Conservation (phyloP, 2,329 filamentous ascomycete genomes). For the Sphaerulina populicola region DNA sequence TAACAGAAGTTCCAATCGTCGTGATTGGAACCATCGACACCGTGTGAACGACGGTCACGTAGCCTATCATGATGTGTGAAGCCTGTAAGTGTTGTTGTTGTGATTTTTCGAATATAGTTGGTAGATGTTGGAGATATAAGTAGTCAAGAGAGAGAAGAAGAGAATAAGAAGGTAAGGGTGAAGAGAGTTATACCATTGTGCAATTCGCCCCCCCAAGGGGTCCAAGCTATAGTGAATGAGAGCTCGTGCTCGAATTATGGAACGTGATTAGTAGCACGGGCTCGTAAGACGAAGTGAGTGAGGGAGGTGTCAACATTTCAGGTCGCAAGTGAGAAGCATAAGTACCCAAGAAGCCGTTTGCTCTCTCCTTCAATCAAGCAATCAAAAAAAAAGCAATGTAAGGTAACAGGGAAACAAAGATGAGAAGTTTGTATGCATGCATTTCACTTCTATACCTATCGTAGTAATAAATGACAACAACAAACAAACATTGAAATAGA, state of each 20-base stretch:
- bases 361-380: too few species aligned
- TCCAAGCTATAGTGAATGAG: not conserved
- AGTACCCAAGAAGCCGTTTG: too few species aligned
- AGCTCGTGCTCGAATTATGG: not conserved
- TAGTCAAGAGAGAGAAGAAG: not conserved
- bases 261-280: not conserved
- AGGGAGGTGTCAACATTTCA: too few species aligned
- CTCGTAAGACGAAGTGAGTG: too few species aligned
- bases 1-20: not conserved
- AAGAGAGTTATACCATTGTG: conserved; percentile 1
- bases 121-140: not conserved
- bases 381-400: too few species aligned
- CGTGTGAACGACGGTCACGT: not conserved
- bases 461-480: not conserved
- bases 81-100: not conserved
- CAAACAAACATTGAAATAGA: not conserved
- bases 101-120: not conserved
- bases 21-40: not conserved
- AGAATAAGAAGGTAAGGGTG: not conserved
- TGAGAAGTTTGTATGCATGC: too few species aligned
- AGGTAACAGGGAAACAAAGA: too few species aligned
- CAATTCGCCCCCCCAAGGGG: not conserved
- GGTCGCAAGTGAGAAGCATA: too few species aligned
- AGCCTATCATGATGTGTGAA: not conserved
- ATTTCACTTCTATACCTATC: too few species aligned